phyloP scores from a whole-genome alignment of 106 monocot genomes.

The Posidonia australis region DNA sequence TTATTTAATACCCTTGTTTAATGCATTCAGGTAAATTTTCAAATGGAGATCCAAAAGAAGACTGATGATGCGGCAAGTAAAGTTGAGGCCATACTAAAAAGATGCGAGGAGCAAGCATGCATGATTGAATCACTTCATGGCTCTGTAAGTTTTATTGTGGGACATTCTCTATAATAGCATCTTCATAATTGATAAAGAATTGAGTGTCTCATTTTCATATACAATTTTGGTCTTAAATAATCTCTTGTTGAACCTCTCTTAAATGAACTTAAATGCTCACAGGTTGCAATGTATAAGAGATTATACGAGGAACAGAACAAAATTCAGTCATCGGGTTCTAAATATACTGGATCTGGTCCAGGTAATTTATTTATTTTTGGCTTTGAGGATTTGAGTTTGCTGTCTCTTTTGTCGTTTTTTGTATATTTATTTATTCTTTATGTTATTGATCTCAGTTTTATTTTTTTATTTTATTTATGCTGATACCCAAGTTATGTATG shows the following conservation, averaged over 20 bases:
- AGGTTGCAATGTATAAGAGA: constrained; percentile 98
- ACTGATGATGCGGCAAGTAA: constrained; percentile 49
- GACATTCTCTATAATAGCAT: neutral
- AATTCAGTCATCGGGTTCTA: constrained; percentile 21
- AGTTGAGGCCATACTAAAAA: constrained; percentile 75
- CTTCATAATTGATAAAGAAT: neutral
- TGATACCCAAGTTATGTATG: too few species aligned
- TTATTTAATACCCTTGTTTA: neutral
- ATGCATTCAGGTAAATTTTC: constrained; percentile 55
- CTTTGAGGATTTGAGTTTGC: too few species aligned
- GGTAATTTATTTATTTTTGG: constrained; percentile 18
- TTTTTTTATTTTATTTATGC: too few species aligned
- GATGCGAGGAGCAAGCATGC: constrained; percentile 73
- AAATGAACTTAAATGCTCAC: neutral
- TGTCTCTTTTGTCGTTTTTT: too few species aligned
- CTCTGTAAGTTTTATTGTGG: constrained; percentile 39
- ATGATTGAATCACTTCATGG: constrained; percentile 95
- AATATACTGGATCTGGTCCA: constrained; percentile 12
- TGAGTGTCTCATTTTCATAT: too few species aligned
- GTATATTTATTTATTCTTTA: too few species aligned
- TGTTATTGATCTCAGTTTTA: too few species aligned
- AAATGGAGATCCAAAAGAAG: constrained; percentile 53
- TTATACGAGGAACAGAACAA: constrained; percentile 79
- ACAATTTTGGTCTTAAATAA: neutral
- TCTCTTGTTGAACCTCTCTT: neutral